These are phyloP conservation scores for Xylogone sp. DNA, from an alignment of 2,329 filamentous ascomycete genomes.

Conservation along the genomic window DNA sequence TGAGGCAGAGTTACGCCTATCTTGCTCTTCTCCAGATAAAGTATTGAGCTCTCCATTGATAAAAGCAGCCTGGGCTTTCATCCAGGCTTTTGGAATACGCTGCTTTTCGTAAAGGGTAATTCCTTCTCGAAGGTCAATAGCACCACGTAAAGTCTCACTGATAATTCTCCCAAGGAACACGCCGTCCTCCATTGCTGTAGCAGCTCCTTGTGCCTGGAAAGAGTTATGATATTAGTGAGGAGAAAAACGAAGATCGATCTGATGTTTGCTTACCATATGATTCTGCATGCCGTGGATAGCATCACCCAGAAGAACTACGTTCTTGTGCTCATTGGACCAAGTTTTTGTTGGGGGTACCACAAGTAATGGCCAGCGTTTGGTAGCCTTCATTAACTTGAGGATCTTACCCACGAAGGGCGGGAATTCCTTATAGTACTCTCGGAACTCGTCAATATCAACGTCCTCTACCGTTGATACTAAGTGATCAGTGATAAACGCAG, in stretches of 20 bases:
- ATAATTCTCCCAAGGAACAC: neutral
- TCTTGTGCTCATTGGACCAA: neutral
- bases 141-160: neutral
- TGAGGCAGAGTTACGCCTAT: neutral
- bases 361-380: neutral
- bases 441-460: slow-evolving; percentile 1
- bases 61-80: neutral
- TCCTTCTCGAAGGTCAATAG: neutral
- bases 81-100: neutral
- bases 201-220: neutral
- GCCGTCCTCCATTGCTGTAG: neutral
- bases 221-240: neutral
- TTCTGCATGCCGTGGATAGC: slow-evolving; percentile 1
- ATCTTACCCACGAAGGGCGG: neutral
- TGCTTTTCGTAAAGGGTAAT: neutral
- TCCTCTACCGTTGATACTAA: neutral
- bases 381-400: slow-evolving; percentile 1
- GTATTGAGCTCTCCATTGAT: neutral
- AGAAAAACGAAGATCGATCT: neutral
- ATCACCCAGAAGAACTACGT: neutral
- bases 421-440: neutral
- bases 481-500: neutral
- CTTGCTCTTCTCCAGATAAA: neutral
- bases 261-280: neutral
- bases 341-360: neutral